phyloP scores from a whole-genome alignment of 768 basidiomycete species.

The Tulasnella sp. region DNA sequence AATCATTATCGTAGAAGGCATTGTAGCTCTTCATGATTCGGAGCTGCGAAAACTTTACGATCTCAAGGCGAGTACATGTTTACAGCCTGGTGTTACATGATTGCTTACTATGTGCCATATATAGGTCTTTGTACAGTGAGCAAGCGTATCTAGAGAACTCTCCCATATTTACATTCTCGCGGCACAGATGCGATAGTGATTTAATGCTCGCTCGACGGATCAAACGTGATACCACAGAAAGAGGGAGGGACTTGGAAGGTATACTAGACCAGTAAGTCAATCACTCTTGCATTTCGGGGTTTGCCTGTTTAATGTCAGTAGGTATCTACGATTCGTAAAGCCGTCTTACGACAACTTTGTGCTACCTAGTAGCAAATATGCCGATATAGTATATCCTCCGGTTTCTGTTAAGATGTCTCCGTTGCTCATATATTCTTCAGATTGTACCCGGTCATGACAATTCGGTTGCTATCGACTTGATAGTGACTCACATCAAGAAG shows the following conservation, averaged over 20 bases:
- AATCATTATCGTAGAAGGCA: conserved; percentile 73
- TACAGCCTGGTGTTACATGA: conserved; percentile 7
- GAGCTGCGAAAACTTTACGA: conserved; percentile 72
- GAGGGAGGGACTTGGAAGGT: conserved; percentile 73
- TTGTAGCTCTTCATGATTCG: conserved; percentile 78
- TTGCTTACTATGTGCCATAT: background rate
- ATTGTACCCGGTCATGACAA: conserved; percentile 95
- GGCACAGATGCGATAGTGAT: conserved; percentile 68
- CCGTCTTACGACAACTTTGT: conserved; percentile 92
- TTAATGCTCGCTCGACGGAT: conserved; percentile 94
- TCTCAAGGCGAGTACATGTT: conserved; percentile 50
- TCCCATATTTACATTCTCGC: background rate
- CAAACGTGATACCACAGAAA: conserved; percentile 72
- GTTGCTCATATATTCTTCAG: conserved; percentile 28
- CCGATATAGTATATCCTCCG: conserved; percentile 58
- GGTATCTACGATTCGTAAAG: conserved; percentile 90
- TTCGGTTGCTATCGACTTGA: conserved; percentile 80
- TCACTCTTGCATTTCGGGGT: conserved; percentile 8
- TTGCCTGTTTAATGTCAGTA: conserved; percentile 23
- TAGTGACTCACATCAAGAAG: conserved; percentile 76
- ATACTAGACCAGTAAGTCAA: conserved; percentile 68
- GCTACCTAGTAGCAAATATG: conserved; percentile 68
- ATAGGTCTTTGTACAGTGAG: conserved; percentile 64
- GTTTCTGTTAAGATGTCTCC: background rate
- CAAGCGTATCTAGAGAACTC: background rate